Evolutionary conservation across 495 filamentous ascomycete species (phyloP).

Genomic region (Pseudevernia furfuracea): DNA sequence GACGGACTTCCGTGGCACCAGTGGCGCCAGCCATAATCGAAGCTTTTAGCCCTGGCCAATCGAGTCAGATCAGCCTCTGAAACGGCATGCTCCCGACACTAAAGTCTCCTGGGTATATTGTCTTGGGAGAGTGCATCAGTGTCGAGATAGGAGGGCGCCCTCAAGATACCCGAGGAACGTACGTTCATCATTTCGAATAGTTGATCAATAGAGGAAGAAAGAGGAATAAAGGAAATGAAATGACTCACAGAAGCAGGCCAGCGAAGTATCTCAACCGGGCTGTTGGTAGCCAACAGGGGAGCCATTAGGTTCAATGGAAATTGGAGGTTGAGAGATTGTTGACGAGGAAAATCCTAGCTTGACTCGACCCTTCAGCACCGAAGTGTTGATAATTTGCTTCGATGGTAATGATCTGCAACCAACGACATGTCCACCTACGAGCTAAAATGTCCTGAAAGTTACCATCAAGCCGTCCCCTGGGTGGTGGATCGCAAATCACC

Average conservation of each 20-base stretch:
- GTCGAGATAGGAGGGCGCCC: neutral
- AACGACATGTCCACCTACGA: neutral
- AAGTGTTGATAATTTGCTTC: neutral
- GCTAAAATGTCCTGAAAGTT: neutral
- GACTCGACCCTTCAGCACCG: neutral
- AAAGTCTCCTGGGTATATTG: neutral
- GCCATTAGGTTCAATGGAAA: neutral
- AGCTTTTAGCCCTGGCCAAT: neutral
- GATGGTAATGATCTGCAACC: neutral
- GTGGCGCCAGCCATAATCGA: neutral
- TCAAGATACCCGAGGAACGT: neutral
- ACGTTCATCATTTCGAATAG: neutral
- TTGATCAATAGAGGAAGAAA: too few species aligned
- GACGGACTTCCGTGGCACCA: neutral
- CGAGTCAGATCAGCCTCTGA: neutral
- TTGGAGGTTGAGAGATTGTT: neutral
- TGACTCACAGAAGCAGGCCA: neutral
- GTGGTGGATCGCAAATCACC: neutral
- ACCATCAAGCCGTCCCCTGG: neutral
- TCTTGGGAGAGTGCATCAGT: neutral
- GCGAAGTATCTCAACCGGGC: neutral
- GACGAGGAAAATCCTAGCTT: neutral
- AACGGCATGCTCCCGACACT: neutral
- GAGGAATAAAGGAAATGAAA: too few species aligned
- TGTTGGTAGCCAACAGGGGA: neutral